Evolutionary conservation across 1,284 basidiomycete species (phyloP), one percentile per base, ranked within the genome.

Genomic region (Phylloporus sp.): DNA sequence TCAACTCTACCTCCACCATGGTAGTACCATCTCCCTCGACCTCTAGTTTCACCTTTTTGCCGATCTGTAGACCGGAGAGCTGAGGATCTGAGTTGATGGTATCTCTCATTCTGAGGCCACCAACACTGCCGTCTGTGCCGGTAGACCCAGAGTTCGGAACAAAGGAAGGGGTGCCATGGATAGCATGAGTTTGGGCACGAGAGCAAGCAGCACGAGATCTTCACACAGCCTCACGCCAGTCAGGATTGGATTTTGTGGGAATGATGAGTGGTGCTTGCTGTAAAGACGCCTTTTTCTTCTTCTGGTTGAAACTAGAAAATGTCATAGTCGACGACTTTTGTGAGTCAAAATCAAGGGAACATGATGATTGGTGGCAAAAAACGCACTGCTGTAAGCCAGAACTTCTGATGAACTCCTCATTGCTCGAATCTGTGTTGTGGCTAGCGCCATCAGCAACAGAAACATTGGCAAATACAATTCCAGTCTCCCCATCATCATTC

Each of bases 191-290:
- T 12, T 68, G 69, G 20, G 62, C 13, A 0, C 72, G 68, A 20
- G 72, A 42, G 18, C 70, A 75, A 32, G 60, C 67, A 12, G 74
- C 71, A 26, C 78, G 75, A 18, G 82, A 77, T 76, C 84, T 87
- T 53, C 88, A 82, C 17, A 92, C 92, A 13, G 89, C 77, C 61
- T 89, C 89, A 52, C 93, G 82, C 95, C 96, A 98, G 74, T 98
- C 95, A 40, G 87, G 85, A 72, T 98, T 96, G 67, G 94, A 83
- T 49, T 92, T 80, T 0, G 93, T 81, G 6, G 94, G 89, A 56
- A 98, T 98, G 37, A 96, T 87, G 17, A 97, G 84, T 0, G 92
- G 92, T 4, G 81, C 85, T 52, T 89, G 74, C 28, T 17, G 32
- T 3, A 32, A 37, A 22, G 49, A 22, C 5, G 1, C 28, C 65